Evolutionary conservation across 768 basidiomycete species (phyloP), one percentile per base, ranked within the genome.

Genomic region (Lactarius quietus): DNA sequence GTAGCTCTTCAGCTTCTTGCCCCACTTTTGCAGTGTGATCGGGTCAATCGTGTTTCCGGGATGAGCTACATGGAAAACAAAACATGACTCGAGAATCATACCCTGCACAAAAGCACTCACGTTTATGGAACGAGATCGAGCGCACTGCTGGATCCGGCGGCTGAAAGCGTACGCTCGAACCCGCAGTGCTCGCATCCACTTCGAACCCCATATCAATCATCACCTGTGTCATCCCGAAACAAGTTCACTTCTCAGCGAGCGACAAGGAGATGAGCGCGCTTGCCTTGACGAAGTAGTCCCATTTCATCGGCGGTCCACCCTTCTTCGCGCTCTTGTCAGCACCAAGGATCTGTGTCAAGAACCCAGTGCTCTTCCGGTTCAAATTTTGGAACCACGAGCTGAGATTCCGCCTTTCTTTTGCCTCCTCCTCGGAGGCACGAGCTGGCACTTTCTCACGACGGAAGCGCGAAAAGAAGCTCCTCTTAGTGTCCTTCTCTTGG

Each of bases 401-500:
- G 28, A 70, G 54, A 31, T 81, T 65, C 69, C 73, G 73, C 65
- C 76, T 72, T 63, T 82, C 78, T 51, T 78, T 74, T 5, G 71
- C 61, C 71, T 70, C 70, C 29, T 64, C 74, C 56, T 52, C 65
- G 23, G 56, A 38, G n/a, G 51, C 39, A 33, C 2, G 61, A 20
- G 52, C 33, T 6, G 8, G 31, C 5, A 75, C 71, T 65, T 77
- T 75, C 12, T 75, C 70, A 76, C 80, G 71, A 52, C 68, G 77
- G 39, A 88, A 79, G 64, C 81, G 83, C 26, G 82, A 80, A 61
- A 88, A 80, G 57, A 90, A 75, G 7, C 84, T 78, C 65, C 75
- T 76, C 70, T 79, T 79, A 66, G 78, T 72, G 7, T 35, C 54
- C 60, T 79, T 77, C 63, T 76, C 76, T 15, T 77, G 72, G 8